These are phyloP conservation scores for Zymoseptoria crescenta DNA, from an alignment of 2,329 filamentous ascomycete species.

Conservation along the genomic window DNA sequence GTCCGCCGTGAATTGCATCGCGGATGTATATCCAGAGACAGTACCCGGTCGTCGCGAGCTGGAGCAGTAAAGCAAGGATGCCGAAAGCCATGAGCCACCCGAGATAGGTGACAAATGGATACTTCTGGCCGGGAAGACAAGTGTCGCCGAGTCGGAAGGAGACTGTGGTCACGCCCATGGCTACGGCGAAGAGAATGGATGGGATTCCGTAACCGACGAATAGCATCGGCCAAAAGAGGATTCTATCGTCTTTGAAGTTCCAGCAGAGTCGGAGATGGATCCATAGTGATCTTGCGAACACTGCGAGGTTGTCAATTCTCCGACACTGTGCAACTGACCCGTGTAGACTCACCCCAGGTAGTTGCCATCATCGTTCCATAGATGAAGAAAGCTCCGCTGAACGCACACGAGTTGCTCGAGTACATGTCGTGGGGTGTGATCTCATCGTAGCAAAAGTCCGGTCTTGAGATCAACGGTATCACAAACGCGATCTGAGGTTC, in stretches of 20 bases:
- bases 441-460: constrained; percentile 67
- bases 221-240: constrained; percentile 28
- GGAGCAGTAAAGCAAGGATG: constrained; percentile 26
- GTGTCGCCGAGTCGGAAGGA: constrained; percentile 61
- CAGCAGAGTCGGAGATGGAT: constrained; percentile 34
- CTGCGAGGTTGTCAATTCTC: neutral
- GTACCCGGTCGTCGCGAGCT: constrained; percentile 29
- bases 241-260: constrained; percentile 27
- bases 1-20: constrained; percentile 5
- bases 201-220: constrained; percentile 25
- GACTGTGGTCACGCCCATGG: constrained; percentile 34
- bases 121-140: constrained; percentile 70
- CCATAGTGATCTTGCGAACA: constrained; percentile 47
- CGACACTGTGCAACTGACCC: neutral
- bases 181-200: constrained; percentile 32
- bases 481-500: constrained; percentile 74
- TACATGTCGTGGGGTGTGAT: constrained; percentile 84
- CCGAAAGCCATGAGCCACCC: constrained; percentile 32
- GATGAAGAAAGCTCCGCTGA: constrained; percentile 69
- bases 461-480: constrained; percentile 65
- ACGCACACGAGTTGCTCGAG: constrained; percentile 64
- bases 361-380: constrained; percentile 74
- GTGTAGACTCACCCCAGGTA: constrained; percentile 54
- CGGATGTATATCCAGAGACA: constrained; percentile 30
- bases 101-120: constrained; percentile 31